Percentiles rank a stretch among this genome's conserved stretches.
phyloP scores from a whole-genome alignment of 257 asterid genomes.

The Thymus mandschuricus region DNA sequence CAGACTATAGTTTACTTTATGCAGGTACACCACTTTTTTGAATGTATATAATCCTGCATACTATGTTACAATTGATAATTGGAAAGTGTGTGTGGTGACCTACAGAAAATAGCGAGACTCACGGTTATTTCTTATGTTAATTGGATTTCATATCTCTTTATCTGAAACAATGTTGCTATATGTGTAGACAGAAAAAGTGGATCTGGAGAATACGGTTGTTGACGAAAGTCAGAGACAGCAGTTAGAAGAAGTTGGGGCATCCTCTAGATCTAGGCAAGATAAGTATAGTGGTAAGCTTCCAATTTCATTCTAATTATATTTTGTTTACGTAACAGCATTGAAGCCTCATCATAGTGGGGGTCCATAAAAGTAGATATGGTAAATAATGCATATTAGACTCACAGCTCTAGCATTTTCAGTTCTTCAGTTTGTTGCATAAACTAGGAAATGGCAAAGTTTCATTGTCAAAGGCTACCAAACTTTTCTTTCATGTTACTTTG shows the following conservation, averaged over 20 bases:
- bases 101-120: conserved; percentile 23
- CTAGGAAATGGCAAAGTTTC: conserved; percentile 3
- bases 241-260: conserved; percentile 60
- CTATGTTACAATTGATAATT: conserved; percentile 14
- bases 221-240: conserved; percentile 98
- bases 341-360: conserved; percentile 18
- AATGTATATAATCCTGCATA: not conserved
- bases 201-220: conserved; percentile 93
- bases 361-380: not conserved
- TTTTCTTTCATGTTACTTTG: not conserved
- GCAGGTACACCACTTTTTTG: not conserved
- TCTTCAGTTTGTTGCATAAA: conserved; percentile 9
- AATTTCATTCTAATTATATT: conserved; percentile 9
- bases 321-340: conserved; percentile 11
- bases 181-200: conserved; percentile 95
- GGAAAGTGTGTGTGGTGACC: conserved; percentile 7
- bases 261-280: conserved; percentile 77
- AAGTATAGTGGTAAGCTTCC: conserved; percentile 75
- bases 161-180: conserved; percentile 31
- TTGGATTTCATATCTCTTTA: conserved; percentile 27
- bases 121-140: conserved; percentile 16
- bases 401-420: not conserved
- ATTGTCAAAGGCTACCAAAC: conserved; percentile 1
- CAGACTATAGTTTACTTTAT: not conserved
- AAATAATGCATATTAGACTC: not conserved